Evolutionary conservation across 805 yeast species (phyloP), one percentile per base, ranked within the genome.

Genomic region (Kuraishia borneana): DNA sequence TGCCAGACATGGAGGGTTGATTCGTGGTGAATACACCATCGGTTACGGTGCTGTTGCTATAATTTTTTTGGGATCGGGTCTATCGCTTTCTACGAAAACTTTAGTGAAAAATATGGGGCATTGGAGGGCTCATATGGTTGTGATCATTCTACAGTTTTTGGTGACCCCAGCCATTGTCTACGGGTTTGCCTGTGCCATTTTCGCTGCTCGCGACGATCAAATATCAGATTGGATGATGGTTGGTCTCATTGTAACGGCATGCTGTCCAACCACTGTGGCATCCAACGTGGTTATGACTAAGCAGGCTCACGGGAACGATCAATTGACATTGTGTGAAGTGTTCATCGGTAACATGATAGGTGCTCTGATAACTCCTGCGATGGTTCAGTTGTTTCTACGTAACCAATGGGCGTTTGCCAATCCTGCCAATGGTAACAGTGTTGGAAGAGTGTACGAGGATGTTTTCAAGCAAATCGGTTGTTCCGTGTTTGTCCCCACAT

Each of bases 201-300:
- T 67, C 40, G 62, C 61, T 3, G 73, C 92, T 0, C 40, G 69
- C 40, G 67, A 83, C 47, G 53, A 58, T 1, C 50, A 59, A 12
- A 83, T 85, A 23, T 78, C 76, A 43, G 66, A 70, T 22, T 84
- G 92, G 85, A 68, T 84, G 44, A 59, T 87, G 14, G 81, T 81
- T 10, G 96, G 96, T 1, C 56, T 87, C 39, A 72, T 87, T 16
- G 81, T 84, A 31, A 82, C 95, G 2, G 83, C 83, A 21, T 71
- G 89, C 9, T 83, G 94, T 53, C 96, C 96, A 19, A 87, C 96
- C 7, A 87, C 96, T 0, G 94, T 87, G 14, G 75, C 88, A 0
- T 85, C 95, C 2, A 87, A 87, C 51, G 95, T 87, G 21, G 88
- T 87, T 20, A 87, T 87, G 95, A 87, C 96, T 5, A 68, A 76